Conservation (phyloP, 768 basidiomycete species). For the Phanerochaete carnosa region DNA sequence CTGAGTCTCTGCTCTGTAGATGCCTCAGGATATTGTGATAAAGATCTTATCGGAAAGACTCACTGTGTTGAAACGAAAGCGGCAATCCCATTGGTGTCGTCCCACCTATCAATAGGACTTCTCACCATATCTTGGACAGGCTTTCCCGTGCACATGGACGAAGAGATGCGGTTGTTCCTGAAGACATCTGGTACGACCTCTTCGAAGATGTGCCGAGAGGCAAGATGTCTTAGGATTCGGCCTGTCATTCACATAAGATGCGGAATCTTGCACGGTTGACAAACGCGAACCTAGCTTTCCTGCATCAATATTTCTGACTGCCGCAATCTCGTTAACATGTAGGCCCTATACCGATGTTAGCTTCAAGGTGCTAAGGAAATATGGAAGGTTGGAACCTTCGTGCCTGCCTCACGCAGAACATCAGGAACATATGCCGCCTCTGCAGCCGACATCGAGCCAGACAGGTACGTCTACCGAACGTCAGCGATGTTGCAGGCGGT, state of each 20-base stretch:
- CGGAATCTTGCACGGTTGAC: too few relatives aligned
- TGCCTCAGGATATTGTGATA: not conserved
- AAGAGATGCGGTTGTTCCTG: too few relatives aligned
- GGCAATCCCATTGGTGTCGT: conserved; percentile 2
- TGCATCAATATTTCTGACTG: conserved; percentile 18
- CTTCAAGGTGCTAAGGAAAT: not conserved
- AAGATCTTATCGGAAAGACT: not conserved
- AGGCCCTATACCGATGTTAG: conserved; percentile 15
- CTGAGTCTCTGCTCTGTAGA: not conserved
- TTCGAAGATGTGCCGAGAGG: conserved; percentile 26
- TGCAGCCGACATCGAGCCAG: conserved; percentile 19
- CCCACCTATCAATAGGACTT: not conserved
- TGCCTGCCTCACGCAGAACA: conserved; percentile 28
- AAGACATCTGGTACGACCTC: conserved; percentile 30
- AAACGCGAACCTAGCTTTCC: conserved; percentile 26
- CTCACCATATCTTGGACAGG: conserved; percentile 9
- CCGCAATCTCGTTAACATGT: conserved; percentile 29
- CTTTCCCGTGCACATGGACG: conserved; percentile 18
- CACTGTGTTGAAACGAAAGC: not conserved
- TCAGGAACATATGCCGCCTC: conserved; percentile 28
- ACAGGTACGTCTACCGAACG: not conserved
- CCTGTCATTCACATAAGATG: too few relatives aligned
- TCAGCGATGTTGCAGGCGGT: not conserved
- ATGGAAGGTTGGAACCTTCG: conserved; percentile 13
- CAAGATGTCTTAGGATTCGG: conserved; percentile 26